phyloP scores from a whole-genome alignment of 2,329 filamentous ascomycete genomes.

The Emergomyces africanus region DNA sequence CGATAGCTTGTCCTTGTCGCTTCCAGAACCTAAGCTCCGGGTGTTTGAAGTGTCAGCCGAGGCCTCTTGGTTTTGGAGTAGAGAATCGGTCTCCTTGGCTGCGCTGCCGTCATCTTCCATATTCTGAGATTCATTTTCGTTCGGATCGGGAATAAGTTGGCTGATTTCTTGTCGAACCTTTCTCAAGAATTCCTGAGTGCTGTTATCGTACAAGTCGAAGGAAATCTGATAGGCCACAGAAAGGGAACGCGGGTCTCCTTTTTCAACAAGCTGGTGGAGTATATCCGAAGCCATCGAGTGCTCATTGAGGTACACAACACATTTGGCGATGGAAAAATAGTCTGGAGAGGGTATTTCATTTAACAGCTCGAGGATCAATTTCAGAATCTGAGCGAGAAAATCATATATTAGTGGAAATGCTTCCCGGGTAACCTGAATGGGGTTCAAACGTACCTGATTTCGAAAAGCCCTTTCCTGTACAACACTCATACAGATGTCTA shows the following conservation, averaged over 20 bases:
- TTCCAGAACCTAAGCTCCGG: constrained; percentile 28
- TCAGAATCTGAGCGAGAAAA: constrained; percentile 51
- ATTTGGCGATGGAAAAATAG: constrained; percentile 96
- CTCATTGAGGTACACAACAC: constrained; percentile 89
- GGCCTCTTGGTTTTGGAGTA: constrained; percentile 30
- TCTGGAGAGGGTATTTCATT: constrained; percentile 87
- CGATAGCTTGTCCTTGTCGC: constrained; percentile 20
- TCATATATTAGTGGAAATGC: constrained; percentile 1
- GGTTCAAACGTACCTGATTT: constrained; percentile 40
- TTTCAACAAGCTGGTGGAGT: constrained; percentile 66
- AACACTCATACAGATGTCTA: constrained; percentile 94
- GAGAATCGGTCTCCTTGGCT: constrained; percentile 39
- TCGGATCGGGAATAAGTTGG: constrained; percentile 34
- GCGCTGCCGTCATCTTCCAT: constrained; percentile 44
- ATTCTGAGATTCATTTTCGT: constrained; percentile 24
- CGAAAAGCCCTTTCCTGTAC: constrained; percentile 86
- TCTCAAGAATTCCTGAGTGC: constrained; percentile 88
- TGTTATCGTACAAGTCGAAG: constrained; percentile 97
- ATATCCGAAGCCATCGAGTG: constrained; percentile 82
- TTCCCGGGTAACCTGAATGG: not conserved
- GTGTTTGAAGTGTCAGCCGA: constrained; percentile 40
- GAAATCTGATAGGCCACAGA: constrained; percentile 94
- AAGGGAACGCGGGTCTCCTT: constrained; percentile 63
- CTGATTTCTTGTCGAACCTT: constrained; percentile 79
- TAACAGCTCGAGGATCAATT: constrained; percentile 86